phyloP scores from a whole-genome alignment of 2,329 filamentous ascomycete species.

The Lecanicillium sp. region DNA sequence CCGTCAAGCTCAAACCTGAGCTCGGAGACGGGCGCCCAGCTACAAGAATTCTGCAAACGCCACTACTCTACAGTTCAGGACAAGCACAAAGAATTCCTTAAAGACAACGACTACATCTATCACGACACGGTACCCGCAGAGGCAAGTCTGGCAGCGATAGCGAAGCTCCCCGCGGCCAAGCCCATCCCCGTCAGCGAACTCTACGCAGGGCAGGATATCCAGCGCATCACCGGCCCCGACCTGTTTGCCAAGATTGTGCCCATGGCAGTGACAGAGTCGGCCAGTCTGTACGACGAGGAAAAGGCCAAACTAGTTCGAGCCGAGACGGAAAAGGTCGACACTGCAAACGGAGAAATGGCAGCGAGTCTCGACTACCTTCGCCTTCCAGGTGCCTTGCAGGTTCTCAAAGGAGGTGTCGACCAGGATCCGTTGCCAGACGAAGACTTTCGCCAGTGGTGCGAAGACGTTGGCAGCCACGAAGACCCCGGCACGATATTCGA shows the following conservation, averaged over 20 bases:
- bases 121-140: constrained; percentile 87
- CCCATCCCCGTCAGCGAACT: constrained; percentile 94
- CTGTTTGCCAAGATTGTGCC: constrained; percentile 96
- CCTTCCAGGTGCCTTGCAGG: constrained; percentile 79
- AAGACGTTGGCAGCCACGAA: constrained; percentile 81
- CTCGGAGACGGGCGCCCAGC: constrained; percentile 64
- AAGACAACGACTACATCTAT: constrained; percentile 98
- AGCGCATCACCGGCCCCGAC: constrained; percentile 92
- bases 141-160: constrained; percentile 70
- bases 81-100: constrained; percentile 65
- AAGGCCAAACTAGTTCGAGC: constrained; percentile 93
- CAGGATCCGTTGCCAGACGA: constrained; percentile 83
- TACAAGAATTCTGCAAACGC: constrained; percentile 78
- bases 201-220: constrained; percentile 95
- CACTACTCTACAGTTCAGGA: constrained; percentile 76
- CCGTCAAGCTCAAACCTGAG: constrained; percentile 77
- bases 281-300: constrained; percentile 95
- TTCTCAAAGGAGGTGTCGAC: constrained; percentile 87
- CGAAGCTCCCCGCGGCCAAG: constrained; percentile 91
- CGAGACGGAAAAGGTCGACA: constrained; percentile 87
- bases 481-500: constrained; percentile 75
- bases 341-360: constrained; percentile 91
- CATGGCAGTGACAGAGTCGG: constrained; percentile 90
- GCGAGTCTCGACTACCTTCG: constrained; percentile 91
- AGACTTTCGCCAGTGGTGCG: constrained; percentile 90